A percentile compares a stretch with the other conserved stretches of the same genome.
phyloP scores from a whole-genome alignment of 345 rosid genomes.

The Salix purpurea region DNA sequence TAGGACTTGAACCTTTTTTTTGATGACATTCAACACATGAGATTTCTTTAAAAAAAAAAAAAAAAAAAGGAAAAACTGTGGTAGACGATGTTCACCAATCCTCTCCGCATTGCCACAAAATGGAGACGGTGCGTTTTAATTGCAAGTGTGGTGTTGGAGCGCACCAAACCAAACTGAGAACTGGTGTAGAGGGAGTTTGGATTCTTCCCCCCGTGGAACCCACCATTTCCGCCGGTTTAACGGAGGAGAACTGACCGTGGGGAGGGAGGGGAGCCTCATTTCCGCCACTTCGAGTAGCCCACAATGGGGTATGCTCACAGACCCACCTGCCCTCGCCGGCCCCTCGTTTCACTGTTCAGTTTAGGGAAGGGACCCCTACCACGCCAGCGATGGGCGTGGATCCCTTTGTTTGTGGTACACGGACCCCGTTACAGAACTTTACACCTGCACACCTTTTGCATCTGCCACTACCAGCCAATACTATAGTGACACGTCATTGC shows the following conservation, averaged over 20 bases:
- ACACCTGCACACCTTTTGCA: not conserved
- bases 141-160: no score
- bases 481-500: not conserved
- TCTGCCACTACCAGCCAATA: not conserved
- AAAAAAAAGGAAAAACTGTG: no score
- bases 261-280: not conserved
- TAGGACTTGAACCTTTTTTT: no score
- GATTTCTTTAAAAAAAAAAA: no score
- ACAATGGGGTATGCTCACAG: constrained; percentile 9
- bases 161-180: no score
- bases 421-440: not conserved
- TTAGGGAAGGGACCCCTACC: not conserved
- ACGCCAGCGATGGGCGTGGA: not conserved
- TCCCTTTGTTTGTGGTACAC: not conserved
- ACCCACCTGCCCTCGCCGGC: constrained; percentile 24
- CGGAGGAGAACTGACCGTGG: not conserved
- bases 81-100: no score
- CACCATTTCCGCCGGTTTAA: constrained; percentile 24
- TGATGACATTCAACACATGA: no score
- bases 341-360: constrained; percentile 1
- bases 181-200: no score
- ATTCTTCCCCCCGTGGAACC: constrained; percentile 23
- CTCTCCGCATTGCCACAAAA: no score
- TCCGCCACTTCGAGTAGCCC: constrained; percentile 7
- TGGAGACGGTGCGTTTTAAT: no score